Percentiles rank a stretch among this genome's conserved stretches.
phyloP scores from a whole-genome alignment of 2,329 filamentous ascomycete species.

The Trichoderma cornu-damae region DNA sequence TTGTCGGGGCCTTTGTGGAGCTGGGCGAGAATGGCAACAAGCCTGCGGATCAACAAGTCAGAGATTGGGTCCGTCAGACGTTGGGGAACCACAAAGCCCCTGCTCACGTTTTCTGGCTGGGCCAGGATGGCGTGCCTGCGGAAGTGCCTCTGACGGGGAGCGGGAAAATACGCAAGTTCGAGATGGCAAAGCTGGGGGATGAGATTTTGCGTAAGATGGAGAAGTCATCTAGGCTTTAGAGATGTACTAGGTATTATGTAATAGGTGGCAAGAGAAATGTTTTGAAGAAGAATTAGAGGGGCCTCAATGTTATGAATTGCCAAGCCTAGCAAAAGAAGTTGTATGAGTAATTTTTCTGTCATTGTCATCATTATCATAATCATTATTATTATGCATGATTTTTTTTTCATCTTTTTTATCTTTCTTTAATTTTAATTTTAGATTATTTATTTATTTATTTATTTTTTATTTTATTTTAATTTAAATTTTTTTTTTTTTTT shows the following conservation, averaged over 20 bases:
- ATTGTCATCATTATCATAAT: too few species aligned
- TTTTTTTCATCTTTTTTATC: too few species aligned
- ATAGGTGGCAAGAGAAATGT: too few species aligned
- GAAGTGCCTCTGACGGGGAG: conserved; percentile 63
- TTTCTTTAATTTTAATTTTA: too few species aligned
- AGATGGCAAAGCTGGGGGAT: conserved; percentile 53
- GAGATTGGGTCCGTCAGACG: conserved; percentile 56
- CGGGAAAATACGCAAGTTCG: conserved; percentile 65
- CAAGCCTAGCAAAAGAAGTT: too few species aligned
- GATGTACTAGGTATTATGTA: not conserved
- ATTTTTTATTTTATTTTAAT: too few species aligned
- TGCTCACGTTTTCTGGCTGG: conserved; percentile 70
- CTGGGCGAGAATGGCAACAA: conserved; percentile 32
- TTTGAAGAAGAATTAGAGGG: too few species aligned
- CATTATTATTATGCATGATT: not conserved
- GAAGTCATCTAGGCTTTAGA: conserved; percentile 43
- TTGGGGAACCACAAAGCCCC: conserved; percentile 66
- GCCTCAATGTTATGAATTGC: too few species aligned
- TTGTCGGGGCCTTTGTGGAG: conserved; percentile 61
- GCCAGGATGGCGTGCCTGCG: conserved; percentile 51
- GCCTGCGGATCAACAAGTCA: conserved; percentile 51
- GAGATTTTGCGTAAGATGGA: conserved; percentile 48
- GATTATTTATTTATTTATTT: too few species aligned
- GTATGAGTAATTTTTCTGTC: too few species aligned
- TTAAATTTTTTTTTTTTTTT: too few species aligned